Conservation (phyloP, 257 asterid genomes). For the Solanum etuberosum region DNA sequence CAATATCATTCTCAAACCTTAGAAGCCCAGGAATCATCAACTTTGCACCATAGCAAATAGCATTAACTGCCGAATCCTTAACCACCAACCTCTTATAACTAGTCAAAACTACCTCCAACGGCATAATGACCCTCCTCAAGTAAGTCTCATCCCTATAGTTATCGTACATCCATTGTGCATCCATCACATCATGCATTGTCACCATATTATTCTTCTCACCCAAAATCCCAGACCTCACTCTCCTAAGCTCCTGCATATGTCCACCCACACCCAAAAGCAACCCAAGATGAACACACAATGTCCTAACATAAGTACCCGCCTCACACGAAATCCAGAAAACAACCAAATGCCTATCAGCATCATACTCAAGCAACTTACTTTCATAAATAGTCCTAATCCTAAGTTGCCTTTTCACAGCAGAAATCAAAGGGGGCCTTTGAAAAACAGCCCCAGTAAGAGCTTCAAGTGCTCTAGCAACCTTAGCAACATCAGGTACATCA, state of each 20-base stretch:
- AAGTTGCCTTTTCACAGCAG: constrained; percentile 90
- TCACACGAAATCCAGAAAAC: constrained; percentile 96
- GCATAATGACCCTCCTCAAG: constrained; percentile 90
- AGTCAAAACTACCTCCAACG: constrained; percentile 75
- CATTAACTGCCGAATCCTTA: constrained; percentile 91
- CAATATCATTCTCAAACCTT: constrained; percentile 89
- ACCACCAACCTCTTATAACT: constrained; percentile 89
- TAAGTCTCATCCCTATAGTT: constrained; percentile 75
- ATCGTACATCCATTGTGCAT: constrained; percentile 82
- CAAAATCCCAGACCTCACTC: constrained; percentile 80
- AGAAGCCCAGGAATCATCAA: constrained; percentile 87
- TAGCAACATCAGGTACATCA: constrained; percentile 57
- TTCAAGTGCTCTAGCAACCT: constrained; percentile 79
- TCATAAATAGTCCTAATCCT: constrained; percentile 88
- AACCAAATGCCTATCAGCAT: constrained; percentile 61
- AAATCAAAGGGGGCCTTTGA: constrained; percentile 87
- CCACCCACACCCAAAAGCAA: constrained; percentile 81
- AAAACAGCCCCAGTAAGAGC: constrained; percentile 86
- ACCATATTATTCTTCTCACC: constrained; percentile 98
- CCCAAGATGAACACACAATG: constrained; percentile 92
- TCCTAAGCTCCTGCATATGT: constrained; percentile 90
- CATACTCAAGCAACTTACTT: constrained; percentile 85
- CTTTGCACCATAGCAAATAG: constrained; percentile 86
- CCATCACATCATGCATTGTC: constrained; percentile 94
- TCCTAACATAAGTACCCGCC: constrained; percentile 95